Evolutionary conservation across 1,139 yeast species (phyloP).

Genomic region (Candida anutae): DNA sequence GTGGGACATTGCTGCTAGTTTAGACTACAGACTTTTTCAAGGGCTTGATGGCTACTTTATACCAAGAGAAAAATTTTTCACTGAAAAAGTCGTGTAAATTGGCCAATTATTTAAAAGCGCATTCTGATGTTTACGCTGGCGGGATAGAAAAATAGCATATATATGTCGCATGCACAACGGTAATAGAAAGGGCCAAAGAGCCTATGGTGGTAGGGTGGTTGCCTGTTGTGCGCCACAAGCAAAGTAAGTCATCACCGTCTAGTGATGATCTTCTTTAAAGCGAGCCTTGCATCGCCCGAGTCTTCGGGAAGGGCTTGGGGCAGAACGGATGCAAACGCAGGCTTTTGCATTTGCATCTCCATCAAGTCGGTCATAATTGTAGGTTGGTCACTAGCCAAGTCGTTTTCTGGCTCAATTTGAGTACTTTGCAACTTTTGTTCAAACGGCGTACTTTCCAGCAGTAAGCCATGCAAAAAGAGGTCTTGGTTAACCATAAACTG

Average conservation of each 20-base stretch:
- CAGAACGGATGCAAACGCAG: neutral
- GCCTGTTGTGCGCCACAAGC: too few relatives aligned
- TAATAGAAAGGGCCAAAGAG: too few relatives aligned
- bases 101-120: neutral
- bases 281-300: slow-evolving; percentile 29
- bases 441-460: neutral
- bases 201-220: too few relatives aligned
- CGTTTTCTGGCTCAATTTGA: slow-evolving; percentile 3
- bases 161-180: too few relatives aligned
- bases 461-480: slow-evolving; percentile 12
- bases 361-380: slow-evolving; percentile 16
- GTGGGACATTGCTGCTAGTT: slow-evolving; percentile 75
- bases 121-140: too few relatives aligned
- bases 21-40: too few relatives aligned
- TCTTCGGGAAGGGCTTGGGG: slow-evolving; percentile 2
- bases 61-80: slow-evolving; percentile 5
- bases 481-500: slow-evolving; percentile 25
- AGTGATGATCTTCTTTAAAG: slow-evolving; percentile 30
- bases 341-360: slow-evolving; percentile 4
- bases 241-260: slow-evolving; percentile 2
- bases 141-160: too few relatives aligned
- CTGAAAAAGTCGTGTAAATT: slow-evolving; percentile 8
- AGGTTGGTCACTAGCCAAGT: slow-evolving; percentile 1
- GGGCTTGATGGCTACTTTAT: too few relatives aligned
- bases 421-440: slow-evolving; percentile 1